Evolutionary conservation across 257 asterid genomes (phyloP), one percentile per base, ranked within the genome.

Genomic region (Eustoma russellianum): DNA sequence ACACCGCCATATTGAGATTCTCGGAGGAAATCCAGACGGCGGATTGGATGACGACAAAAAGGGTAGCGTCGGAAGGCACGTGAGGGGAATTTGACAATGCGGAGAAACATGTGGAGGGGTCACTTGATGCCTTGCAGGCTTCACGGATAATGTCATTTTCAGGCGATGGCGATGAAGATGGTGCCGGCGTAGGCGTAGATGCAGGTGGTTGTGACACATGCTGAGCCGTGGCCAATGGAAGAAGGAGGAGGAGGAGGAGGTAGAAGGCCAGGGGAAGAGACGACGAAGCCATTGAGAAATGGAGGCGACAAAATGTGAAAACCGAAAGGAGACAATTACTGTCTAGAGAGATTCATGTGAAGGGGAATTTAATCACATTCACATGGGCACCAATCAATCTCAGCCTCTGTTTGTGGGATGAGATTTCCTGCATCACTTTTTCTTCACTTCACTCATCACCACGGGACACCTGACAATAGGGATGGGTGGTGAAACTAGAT

Each of bases 121-220:
- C 81, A 17, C 66, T 70, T 43, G 94, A 79, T 43, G 83, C 83
- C 48, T 79, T 77, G 73, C 91, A 84, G 14, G 81, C 79, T 48
- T 62, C 53, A 44, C 40, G 66, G 17, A 55, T 55, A 12, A 55
- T 47, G 6, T 17, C 13, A 55, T 59, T 38, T 13, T 19, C 35
- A n/a, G 65, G 46, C 5, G 38, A 19, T 33, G 70, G 46, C 40
- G 47, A 35, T 14, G 41, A 3, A 1, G 28, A 19, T 19, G 28
- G 56, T 44, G 53, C 53, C 5, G 33, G 53, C 66, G 55, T 17
- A 45, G 51, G 19, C 13, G 14, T 38, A 5, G 2, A 8, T 6
- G 19, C 15, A 33, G 62, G 13, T 45, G 46, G n/a, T 33, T 18
- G 28, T 52, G 10, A 17, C 2, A 19, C 28, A 38, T 2, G 10